These are phyloP conservation scores for Russula virescens DNA, from an alignment of 768 basidiomycete genomes.

Conservation along the genomic window DNA sequence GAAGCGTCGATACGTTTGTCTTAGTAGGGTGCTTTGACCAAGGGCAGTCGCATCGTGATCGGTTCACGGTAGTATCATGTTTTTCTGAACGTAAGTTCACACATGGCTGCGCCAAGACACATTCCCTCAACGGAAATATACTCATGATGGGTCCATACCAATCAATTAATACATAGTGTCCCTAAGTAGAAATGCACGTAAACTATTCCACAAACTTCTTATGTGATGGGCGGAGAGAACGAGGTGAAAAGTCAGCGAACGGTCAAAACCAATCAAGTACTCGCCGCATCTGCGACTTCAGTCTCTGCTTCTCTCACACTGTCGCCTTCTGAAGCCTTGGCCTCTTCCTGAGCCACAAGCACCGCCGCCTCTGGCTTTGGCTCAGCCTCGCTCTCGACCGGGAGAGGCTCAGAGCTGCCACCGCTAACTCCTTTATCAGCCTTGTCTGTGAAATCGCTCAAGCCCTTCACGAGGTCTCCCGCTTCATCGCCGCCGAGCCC, in stretches of 20 bases:
- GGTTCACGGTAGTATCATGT: too few relatives aligned
- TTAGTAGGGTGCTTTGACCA: too few relatives aligned
- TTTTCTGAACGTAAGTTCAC: too few relatives aligned
- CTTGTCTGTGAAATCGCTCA: constrained; percentile 35
- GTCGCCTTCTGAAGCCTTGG: constrained; percentile 1
- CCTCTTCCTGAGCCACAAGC: not conserved
- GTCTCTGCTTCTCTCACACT: not conserved
- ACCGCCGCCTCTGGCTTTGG: not conserved
- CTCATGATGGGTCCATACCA: not conserved
- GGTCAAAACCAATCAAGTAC: not conserved
- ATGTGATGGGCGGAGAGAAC: not conserved
- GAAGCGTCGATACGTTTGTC: too few relatives aligned
- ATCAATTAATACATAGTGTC: not conserved
- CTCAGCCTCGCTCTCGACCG: constrained; percentile 1
- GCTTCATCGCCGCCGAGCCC: constrained; percentile 76
- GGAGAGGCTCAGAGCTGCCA: not conserved
- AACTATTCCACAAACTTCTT: not conserved
- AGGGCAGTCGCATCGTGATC: too few relatives aligned
- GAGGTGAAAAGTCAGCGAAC: not conserved
- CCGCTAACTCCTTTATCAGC: constrained; percentile 17
- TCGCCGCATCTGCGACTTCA: constrained; percentile 2
- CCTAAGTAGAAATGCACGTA: not conserved
- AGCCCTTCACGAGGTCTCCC: constrained; percentile 62
- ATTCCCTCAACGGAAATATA: not conserved
- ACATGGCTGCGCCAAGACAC: not conserved